Percentiles rank a stretch among this genome's conserved stretches.
phyloP scores from a whole-genome alignment of 2,329 filamentous ascomycete species.

The Aspergillus thermomutatus region DNA sequence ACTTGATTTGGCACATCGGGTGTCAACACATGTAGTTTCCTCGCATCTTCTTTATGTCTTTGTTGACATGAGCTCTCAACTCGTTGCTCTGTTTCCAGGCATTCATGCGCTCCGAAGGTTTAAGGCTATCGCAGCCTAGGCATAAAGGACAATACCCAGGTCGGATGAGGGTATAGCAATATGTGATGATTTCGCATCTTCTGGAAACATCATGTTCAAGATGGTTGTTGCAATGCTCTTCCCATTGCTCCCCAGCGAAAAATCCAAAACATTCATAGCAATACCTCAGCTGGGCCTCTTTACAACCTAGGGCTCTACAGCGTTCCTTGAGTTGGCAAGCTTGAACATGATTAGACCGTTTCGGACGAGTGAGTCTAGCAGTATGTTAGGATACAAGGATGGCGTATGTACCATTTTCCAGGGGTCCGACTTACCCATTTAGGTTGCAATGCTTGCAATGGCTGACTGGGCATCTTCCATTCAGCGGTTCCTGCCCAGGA shows the following conservation, averaged over 20 bases:
- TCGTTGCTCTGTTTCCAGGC: slow-evolving; percentile 6
- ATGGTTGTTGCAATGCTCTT: background rate
- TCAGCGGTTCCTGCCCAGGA: background rate
- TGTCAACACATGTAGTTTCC: slow-evolving; percentile 1
- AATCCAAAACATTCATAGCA: slow-evolving; percentile 1
- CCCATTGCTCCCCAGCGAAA: background rate
- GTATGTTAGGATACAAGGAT: background rate
- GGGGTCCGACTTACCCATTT: background rate
- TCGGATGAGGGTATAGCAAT: slow-evolving; percentile 1
- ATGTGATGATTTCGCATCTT: background rate
- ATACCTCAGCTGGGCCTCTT: background rate
- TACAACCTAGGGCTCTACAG: background rate
- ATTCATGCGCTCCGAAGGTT: background rate
- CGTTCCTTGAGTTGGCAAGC: background rate
- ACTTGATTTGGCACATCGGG: slow-evolving; percentile 4
- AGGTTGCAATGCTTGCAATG: background rate
- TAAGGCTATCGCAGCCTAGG: background rate
- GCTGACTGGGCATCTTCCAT: background rate
- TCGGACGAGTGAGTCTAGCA: background rate
- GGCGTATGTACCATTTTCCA: background rate
- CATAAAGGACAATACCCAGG: background rate
- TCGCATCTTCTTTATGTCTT: slow-evolving; percentile 1
- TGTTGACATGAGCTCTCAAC: background rate
- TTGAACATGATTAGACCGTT: background rate
- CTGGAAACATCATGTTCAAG: background rate